Conservation (phyloP, 805 yeast species). For the Helenozyma baotianmanensis region DNA sequence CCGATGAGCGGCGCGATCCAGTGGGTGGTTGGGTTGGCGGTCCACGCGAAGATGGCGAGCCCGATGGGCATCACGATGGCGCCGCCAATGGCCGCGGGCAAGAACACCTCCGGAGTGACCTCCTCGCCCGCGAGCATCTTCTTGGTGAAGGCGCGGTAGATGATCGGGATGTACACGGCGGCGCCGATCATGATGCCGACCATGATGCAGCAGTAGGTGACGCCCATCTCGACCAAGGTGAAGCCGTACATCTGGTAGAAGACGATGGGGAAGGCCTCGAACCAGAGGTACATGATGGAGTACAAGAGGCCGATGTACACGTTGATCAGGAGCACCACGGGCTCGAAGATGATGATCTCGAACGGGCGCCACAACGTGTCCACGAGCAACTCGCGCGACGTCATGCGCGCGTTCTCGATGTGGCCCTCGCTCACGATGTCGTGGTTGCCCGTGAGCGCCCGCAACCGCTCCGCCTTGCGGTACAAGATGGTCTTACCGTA, state of each 20-base stretch:
- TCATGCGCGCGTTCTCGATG: conserved; percentile 5
- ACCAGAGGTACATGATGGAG: conserved; percentile 12
- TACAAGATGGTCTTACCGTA: conserved; percentile 10
- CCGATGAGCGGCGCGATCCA: conserved; percentile 14
- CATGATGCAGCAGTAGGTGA: conserved; percentile 6
- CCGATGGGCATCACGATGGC: conserved; percentile 10
- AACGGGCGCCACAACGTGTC: conserved; percentile 12
- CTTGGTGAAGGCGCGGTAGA: conserved; percentile 6
- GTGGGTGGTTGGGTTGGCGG: conserved; percentile 8
- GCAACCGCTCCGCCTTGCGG: conserved; percentile 12
- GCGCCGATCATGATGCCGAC: conserved; percentile 8
- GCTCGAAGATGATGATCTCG: conserved; percentile 9
- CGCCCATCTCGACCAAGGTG: conserved; percentile 10
- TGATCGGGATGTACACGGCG: conserved; percentile 5
- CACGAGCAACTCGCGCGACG: conserved; percentile 1
- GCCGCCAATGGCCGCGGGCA: conserved; percentile 9
- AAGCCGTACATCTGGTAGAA: conserved; percentile 8
- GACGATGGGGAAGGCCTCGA: conserved; percentile 14
- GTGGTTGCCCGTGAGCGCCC: conserved; percentile 8
- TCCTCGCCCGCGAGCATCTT: conserved; percentile 2
- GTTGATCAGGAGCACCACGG: conserved; percentile 12
- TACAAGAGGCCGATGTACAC: conserved; percentile 11
- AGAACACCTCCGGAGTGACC: conserved; percentile 8
- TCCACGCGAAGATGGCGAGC: conserved; percentile 10
- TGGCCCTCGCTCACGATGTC: conserved; percentile 12